Base-by-base conservation (phyloP, 179 eudicot species). In the Drosera spatulata region DNA sequence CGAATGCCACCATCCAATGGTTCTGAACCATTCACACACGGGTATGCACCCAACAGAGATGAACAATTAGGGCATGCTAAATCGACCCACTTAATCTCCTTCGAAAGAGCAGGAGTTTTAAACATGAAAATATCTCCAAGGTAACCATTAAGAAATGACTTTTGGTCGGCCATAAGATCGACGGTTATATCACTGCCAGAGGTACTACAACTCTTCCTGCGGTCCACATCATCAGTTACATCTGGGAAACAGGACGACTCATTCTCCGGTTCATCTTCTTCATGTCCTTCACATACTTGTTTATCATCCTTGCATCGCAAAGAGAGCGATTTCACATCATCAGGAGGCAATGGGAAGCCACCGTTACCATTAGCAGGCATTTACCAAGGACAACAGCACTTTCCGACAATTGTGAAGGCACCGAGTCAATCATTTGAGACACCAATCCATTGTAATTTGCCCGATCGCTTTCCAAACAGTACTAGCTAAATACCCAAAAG, bases 1-100 rank as follows among this genome's bases (percentile, higher is more conserved):
- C 89, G 88, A 79, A 93, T 68, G 44, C 96, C 90, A 50, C 89
- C 83, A 75, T 91, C 96, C 62, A 86, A 68, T 60, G 91, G 75
- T 62, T 71, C 72, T 68, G 58, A 22, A 60, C 76, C 71, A 56
- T 75, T 67, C 49, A 56, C 68, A 62, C 81, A 72, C 50, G 99
- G 99, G 52, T 79, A 88, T 61, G 95, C 89, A 47, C 99, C 99
- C 62, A 88, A 55, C 44, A 81, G 65, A 59, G 73, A 74, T 45
- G 88, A 93, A 60, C 99, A 93, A 47, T 80, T 71, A 15, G 86
- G 95, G 69, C 99, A 93, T 55, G 64, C 62, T 64, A 79, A 74
- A 39, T 81, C 75, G 41, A 63, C 56, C 99, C 99, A 93, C 41
- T 67, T 68, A 62, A 93, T 73, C 47, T 82, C 88, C 71, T 89